phyloP scores from a whole-genome alignment of 139 green algal genomes.

The Asterochloris erici region DNA sequence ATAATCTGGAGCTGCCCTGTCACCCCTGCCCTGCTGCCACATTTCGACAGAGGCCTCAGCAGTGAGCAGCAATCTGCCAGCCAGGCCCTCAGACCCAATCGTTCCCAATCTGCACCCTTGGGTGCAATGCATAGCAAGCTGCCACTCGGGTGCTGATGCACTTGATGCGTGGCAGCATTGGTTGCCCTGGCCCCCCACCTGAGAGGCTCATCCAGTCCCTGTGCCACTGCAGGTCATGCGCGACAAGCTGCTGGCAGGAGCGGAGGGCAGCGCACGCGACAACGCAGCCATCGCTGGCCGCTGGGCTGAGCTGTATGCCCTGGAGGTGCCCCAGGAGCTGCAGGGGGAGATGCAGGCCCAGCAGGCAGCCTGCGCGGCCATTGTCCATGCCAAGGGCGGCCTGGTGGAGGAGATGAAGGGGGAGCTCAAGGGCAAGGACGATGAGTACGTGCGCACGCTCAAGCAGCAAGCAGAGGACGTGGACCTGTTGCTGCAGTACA shows the following conservation, averaged over 20 bases:
- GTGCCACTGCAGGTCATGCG: constrained; percentile 51
- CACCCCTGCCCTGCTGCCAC: too few species aligned
- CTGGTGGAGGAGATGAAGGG: constrained; percentile 29
- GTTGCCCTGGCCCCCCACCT: too few species aligned
- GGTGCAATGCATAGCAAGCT: too few species aligned
- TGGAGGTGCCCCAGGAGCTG: constrained; percentile 38
- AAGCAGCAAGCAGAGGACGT: constrained; percentile 27
- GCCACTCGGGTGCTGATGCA: too few species aligned
- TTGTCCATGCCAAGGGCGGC: constrained; percentile 31
- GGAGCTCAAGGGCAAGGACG: constrained; percentile 35
- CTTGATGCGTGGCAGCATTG: too few species aligned
- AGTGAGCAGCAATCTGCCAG: too few species aligned
- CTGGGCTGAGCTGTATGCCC: constrained; percentile 61
- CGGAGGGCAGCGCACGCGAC: constrained; percentile 60
- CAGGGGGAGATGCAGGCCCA: constrained; percentile 36
- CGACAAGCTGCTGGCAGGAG: constrained; percentile 65
- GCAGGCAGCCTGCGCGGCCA: constrained; percentile 21
- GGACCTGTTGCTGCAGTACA: constrained; percentile 22
- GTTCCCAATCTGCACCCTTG: too few species aligned
- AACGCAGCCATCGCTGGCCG: constrained; percentile 69
- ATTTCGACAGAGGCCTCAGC: too few species aligned
- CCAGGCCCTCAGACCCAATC: too few species aligned
- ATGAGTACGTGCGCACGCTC: constrained; percentile 41
- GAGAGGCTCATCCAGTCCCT: too few species aligned
- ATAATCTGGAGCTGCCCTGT: too few species aligned